phyloP scores from a whole-genome alignment of 2,329 filamentous ascomycete genomes.

The Penicillium rolfsii region DNA sequence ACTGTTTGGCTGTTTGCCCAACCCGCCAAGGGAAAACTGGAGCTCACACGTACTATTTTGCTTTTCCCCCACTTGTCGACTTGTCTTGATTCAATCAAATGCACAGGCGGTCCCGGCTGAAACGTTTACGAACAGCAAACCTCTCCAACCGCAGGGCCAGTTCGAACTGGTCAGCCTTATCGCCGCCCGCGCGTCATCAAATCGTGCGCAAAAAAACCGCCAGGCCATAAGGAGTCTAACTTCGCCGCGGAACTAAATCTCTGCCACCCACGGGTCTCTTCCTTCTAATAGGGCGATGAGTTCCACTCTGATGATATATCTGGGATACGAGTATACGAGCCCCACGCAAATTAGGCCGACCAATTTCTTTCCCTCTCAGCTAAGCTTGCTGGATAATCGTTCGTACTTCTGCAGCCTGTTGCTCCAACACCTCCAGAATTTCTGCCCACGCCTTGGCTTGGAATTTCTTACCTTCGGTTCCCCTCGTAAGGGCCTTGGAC shows the following conservation, averaged over 20 bases:
- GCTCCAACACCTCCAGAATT: constrained; percentile 40
- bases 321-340: constrained; percentile 14
- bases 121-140: background rate
- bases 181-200: background rate
- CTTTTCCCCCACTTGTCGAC: background rate
- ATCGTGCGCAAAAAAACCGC: background rate
- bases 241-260: background rate
- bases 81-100: background rate
- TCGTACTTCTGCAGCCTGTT: constrained; percentile 29
- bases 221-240: background rate
- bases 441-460: constrained; percentile 48
- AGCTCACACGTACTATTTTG: background rate
- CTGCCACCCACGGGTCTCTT: too few species aligned
- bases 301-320: constrained; percentile 7
- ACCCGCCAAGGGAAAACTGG: background rate
- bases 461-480: constrained; percentile 40
- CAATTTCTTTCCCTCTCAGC: constrained; percentile 8
- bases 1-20: constrained; percentile 15
- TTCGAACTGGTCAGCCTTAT: background rate
- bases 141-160: background rate
- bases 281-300: background rate
- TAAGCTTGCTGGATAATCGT: constrained; percentile 10
- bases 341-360: background rate
- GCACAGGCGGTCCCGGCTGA: background rate
- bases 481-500: constrained; percentile 38